phyloP scores from a whole-genome alignment of 2,329 filamentous ascomycete genomes.

The Zasmidium citrigriseum region DNA sequence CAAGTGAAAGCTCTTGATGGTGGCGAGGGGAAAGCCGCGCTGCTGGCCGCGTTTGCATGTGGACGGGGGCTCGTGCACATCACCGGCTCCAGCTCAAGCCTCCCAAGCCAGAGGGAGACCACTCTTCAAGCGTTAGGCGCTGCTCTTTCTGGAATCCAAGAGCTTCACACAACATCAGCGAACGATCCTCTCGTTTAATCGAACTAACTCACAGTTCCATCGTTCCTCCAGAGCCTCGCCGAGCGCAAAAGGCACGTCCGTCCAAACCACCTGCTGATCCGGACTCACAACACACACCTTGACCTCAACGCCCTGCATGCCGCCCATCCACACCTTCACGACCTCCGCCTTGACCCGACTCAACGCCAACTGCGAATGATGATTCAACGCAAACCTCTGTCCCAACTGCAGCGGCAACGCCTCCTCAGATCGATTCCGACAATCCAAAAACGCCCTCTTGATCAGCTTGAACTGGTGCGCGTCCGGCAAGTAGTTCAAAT shows the following conservation, averaged over 20 bases:
- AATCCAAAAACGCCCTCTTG: neutral
- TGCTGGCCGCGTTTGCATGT: too few species aligned
- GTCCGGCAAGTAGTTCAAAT: neutral
- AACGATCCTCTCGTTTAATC: too few species aligned
- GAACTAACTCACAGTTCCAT: neutral
- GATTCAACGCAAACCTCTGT: neutral
- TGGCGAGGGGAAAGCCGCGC: too few species aligned
- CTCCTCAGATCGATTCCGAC: slow-evolving; percentile 4
- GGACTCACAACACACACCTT: neutral
- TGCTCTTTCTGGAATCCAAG: neutral
- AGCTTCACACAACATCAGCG: neutral
- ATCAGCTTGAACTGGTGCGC: neutral
- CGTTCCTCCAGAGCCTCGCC: neutral
- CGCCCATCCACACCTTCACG: neutral
- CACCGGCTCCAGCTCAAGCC: too few species aligned
- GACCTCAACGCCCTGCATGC: neutral
- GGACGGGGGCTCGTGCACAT: too few species aligned
- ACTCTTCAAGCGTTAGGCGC: neutral
- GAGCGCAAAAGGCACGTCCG: neutral
- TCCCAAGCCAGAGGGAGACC: too few species aligned
- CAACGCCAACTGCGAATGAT: neutral
- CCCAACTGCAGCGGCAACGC: neutral
- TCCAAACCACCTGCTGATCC: slow-evolving; percentile 1
- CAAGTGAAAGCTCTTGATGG: too few species aligned
- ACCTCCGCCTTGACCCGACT: neutral